Evolutionary conservation across 768 basidiomycete genomes (phyloP).

Genomic region (Suillus alpinus): DNA sequence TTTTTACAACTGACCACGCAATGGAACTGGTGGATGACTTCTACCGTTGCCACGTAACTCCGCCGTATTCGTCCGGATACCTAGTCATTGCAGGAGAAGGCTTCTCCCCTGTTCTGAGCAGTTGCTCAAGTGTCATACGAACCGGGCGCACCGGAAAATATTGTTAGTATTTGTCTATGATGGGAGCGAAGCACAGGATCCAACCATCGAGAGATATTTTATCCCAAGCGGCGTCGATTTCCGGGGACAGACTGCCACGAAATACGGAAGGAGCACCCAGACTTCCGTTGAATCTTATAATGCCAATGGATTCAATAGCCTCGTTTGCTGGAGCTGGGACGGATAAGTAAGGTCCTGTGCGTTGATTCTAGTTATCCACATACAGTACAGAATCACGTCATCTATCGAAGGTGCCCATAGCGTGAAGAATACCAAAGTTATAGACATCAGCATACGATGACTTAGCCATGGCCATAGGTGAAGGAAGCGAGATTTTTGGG

Average conservation of each 20-base stretch:
- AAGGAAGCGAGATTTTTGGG: background rate
- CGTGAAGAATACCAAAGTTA: constrained; percentile 4
- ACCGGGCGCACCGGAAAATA: constrained; percentile 1
- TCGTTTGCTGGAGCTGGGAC: constrained; percentile 10
- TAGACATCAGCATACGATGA: background rate
- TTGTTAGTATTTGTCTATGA: background rate
- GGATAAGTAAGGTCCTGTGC: background rate
- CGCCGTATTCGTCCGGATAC: constrained; percentile 12
- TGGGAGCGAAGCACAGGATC: background rate
- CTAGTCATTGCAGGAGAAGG: constrained; percentile 2
- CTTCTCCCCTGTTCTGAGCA: constrained; percentile 6
- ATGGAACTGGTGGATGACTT: constrained; percentile 11
- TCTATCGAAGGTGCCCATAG: constrained; percentile 4
- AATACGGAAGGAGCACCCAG: background rate
- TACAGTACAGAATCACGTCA: background rate
- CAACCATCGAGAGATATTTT: constrained; percentile 1
- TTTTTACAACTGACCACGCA: constrained; percentile 7
- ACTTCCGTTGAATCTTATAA: constrained; percentile 5
- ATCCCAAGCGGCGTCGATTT: constrained; percentile 8
- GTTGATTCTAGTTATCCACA: background rate
- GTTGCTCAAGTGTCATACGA: constrained; percentile 9
- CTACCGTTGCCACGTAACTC: constrained; percentile 12
- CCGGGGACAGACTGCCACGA: constrained; percentile 3
- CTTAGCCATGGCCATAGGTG: constrained; percentile 4
- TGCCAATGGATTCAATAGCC: constrained; percentile 5